Evolutionary conservation across 1,139 yeast genomes (phyloP).

Genomic region (Hyphopichia fennica): DNA sequence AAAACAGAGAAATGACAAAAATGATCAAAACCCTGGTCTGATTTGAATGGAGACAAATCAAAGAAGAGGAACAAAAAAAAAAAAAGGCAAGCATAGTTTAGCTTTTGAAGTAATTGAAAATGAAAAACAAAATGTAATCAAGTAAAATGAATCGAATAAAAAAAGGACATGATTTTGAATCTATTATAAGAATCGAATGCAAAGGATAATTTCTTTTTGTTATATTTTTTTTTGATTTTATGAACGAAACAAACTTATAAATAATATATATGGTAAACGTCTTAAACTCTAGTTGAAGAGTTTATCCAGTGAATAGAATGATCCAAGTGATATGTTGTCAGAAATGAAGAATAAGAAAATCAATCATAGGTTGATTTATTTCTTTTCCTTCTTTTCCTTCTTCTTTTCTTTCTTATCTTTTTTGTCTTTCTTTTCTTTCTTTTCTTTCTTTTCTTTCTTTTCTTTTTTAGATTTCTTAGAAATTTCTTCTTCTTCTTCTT

Average conservation of each 20-base stretch:
- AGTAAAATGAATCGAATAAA: neutral
- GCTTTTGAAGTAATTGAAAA: neutral
- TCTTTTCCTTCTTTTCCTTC: constrained; percentile 24
- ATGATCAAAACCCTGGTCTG: neutral
- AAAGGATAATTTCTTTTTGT: neutral
- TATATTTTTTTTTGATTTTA: neutral
- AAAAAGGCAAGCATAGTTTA: neutral
- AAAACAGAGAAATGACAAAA: neutral
- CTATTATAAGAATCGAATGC: neutral
- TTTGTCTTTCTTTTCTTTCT: constrained; percentile 15
- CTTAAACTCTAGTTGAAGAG: no score
- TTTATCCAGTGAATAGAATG: no score
- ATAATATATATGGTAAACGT: no score
- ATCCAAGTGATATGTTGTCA: neutral
- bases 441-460: constrained; percentile 45
- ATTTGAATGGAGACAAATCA: no score
- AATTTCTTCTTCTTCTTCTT: constrained; percentile 17
- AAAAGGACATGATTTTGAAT: neutral
- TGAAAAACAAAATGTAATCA: neutral
- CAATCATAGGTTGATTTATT: neutral
- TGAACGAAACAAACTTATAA: no score
- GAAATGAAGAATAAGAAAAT: neutral
- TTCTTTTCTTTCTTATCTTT: constrained; percentile 33
- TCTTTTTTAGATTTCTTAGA: constrained; percentile 35
- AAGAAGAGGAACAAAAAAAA: neutral